These are phyloP conservation scores for Stygiomarasmius scandens DNA, from an alignment of 1,284 basidiomycete species.

Conservation along the genomic window DNA sequence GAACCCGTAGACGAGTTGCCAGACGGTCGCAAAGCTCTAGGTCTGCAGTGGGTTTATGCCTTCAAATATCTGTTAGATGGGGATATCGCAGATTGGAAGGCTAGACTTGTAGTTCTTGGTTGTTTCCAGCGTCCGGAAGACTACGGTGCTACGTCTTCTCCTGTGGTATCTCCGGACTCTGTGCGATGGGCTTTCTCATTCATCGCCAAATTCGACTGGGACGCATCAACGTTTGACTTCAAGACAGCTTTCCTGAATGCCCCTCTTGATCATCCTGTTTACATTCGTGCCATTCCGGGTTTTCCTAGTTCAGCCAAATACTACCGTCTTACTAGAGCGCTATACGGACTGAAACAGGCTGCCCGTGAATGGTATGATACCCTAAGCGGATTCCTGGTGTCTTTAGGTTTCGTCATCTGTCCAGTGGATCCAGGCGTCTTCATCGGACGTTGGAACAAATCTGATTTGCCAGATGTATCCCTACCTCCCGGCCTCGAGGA, in stretches of 20 bases:
- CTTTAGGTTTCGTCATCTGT: constrained; percentile 19
- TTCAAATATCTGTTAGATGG: constrained; percentile 2
- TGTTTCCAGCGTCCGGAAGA: not conserved
- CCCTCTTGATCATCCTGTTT: constrained; percentile 28
- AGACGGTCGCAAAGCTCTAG: not conserved
- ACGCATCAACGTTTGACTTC: constrained; percentile 24
- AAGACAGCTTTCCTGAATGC: constrained; percentile 36
- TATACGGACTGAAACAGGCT: constrained; percentile 37
- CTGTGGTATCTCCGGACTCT: not conserved
- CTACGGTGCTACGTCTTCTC: not conserved
- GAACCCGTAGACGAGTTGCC: not conserved
- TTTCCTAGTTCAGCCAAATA: constrained; percentile 16
- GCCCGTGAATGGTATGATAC: constrained; percentile 28
- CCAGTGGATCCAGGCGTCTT: constrained; percentile 19
- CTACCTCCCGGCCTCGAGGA: constrained; percentile 3
- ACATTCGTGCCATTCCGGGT: constrained; percentile 31
- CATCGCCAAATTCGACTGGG: not conserved
- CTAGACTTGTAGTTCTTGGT: constrained; percentile 3
- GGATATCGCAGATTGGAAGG: not conserved
- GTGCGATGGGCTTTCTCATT: not conserved
- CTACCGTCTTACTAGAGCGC: constrained; percentile 8
- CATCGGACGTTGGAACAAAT: constrained; percentile 4
- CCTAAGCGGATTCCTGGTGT: constrained; percentile 18
- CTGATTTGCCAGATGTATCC: constrained; percentile 13
- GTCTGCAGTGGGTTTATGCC: constrained; percentile 6